These are phyloP conservation scores for Coniferiporia weirii DNA, from an alignment of 1,284 basidiomycete genomes.

Conservation along the genomic window DNA sequence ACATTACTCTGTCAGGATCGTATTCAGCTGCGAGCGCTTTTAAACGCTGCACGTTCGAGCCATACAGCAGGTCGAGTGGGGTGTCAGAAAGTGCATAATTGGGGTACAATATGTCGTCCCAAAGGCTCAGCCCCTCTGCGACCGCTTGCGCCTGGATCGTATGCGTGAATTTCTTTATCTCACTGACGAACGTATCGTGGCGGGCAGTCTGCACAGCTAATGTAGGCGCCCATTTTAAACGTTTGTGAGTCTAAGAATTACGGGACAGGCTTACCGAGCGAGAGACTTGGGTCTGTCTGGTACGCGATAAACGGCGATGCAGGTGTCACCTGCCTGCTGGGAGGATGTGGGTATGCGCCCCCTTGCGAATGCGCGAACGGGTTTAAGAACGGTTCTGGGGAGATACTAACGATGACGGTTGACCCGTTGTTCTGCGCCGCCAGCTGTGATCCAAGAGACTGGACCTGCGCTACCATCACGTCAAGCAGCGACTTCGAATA, in stretches of 20 bases:
- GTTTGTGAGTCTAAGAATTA: not conserved
- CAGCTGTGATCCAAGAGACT: not conserved
- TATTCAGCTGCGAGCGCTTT: slow-evolving; percentile 8
- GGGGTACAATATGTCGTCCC: slow-evolving; percentile 20
- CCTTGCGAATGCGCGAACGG: slow-evolving; percentile 9
- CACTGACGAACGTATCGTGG: not conserved
- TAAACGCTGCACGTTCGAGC: slow-evolving; percentile 8
- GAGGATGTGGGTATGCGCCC: slow-evolving; percentile 12
- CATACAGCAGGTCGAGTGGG: slow-evolving; percentile 19
- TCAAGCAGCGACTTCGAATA: slow-evolving; percentile 13
- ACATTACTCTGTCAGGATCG: slow-evolving; percentile 13
- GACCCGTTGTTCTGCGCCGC: slow-evolving; percentile 7
- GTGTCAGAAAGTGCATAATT: slow-evolving; percentile 20
- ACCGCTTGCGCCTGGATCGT: slow-evolving; percentile 12
- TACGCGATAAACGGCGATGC: not conserved
- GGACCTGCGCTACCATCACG: slow-evolving; percentile 12
- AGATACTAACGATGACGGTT: slow-evolving; percentile 2
- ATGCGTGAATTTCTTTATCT: slow-evolving; percentile 9
- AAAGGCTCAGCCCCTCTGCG: slow-evolving; percentile 12
- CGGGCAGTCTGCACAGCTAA: not conserved
- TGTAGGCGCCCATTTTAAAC: not conserved
- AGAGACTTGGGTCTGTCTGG: not conserved
- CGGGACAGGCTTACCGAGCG: not conserved
- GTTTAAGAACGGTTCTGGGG: slow-evolving; percentile 1
- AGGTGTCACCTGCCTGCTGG: slow-evolving; percentile 2